Evolutionary conservation across 257 asterid genomes (phyloP).

Genomic region (Orobanche coerulescens): DNA sequence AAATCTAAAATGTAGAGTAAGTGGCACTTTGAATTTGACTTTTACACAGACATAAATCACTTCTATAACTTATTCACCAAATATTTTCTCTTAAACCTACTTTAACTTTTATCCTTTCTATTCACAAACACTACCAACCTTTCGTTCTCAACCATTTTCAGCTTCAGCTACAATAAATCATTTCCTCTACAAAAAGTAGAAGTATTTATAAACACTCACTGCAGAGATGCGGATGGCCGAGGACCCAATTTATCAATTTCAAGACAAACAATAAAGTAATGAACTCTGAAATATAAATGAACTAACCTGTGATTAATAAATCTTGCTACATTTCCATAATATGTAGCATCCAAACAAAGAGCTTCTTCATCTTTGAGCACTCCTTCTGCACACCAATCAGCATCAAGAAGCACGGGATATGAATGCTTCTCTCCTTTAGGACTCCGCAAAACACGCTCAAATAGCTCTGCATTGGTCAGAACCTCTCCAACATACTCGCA

Average conservation of each 20-base stretch:
- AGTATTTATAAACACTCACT: neutral
- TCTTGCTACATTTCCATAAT: conserved; percentile 88
- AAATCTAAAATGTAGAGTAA: neutral
- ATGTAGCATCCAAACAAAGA: conserved; percentile 87
- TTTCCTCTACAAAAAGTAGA: neutral
- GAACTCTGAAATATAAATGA: neutral
- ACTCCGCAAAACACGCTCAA: conserved; percentile 57
- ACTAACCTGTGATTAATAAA: conserved; percentile 88
- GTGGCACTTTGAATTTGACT: neutral
- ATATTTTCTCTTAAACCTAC: neutral
- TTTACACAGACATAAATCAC: neutral
- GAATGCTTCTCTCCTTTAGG: conserved; percentile 55
- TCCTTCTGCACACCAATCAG: conserved; percentile 80
- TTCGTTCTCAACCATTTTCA: too few relatives aligned
- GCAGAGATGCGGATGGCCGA: neutral
- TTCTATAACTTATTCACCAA: neutral
- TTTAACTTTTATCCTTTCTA: neutral
- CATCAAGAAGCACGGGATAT: conserved; percentile 93
- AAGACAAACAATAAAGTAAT: neutral
- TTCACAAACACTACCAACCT: neutral
- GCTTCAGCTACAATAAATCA: neutral
- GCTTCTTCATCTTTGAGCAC: conserved; percentile 87
- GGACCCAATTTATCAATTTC: neutral
- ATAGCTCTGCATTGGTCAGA: conserved; percentile 68
- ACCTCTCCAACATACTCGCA: conserved; percentile 97